Evolutionary conservation across 2,329 filamentous ascomycete genomes (phyloP), one percentile per base, ranked within the genome.

Genomic region (Geoglossum cookeanum): DNA sequence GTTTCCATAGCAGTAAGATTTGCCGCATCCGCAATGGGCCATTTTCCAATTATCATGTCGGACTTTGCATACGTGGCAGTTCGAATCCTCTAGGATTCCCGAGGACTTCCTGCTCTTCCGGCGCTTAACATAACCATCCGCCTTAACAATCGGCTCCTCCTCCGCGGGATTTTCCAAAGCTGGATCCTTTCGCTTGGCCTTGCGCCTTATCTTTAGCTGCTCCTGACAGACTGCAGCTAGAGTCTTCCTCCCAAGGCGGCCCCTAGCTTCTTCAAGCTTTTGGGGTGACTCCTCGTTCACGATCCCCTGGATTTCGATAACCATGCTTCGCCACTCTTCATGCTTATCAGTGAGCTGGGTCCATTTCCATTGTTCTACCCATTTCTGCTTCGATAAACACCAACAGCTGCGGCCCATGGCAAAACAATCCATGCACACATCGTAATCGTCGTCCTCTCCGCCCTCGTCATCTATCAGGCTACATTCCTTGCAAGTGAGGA

Each of bases 351-450:
- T 75, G 9, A 98, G 74, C 13, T 89, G 81, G 47, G 80, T 76
- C 90, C 90, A 97, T 11, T 79, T 74, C 77, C 90, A 96, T 67
- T 97, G 92, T 67, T 98, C 90, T 55, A 87, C 88, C 90, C 91
- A 98, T 60, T 79, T 81, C 9, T 95, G 77, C 9, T 81, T 82
- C 3, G 90, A 94, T 55, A 94, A 78, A 65, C 92, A 98, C 2
- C 79, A 80, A 67, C 92, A 98, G 51, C 90, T 95, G 55, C 92
- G 81, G 27, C 92, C 92, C 85, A 97, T 94, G n/a, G 83, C 85
- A 66, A 94, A 98, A 66, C 92, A 98, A 63, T 98, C 92, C 86
- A 98, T 90, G 66, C 92, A 98, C 27, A 98, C 78, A 67, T 98
- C 92, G 67, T 97, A 98, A 0, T 87, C 87, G 65, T 97, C 81